Evolutionary conservation across 2,329 filamentous ascomycete species (phyloP), one percentile per base, ranked within the genome.

Genomic region (Aspergillus aculeatus): DNA sequence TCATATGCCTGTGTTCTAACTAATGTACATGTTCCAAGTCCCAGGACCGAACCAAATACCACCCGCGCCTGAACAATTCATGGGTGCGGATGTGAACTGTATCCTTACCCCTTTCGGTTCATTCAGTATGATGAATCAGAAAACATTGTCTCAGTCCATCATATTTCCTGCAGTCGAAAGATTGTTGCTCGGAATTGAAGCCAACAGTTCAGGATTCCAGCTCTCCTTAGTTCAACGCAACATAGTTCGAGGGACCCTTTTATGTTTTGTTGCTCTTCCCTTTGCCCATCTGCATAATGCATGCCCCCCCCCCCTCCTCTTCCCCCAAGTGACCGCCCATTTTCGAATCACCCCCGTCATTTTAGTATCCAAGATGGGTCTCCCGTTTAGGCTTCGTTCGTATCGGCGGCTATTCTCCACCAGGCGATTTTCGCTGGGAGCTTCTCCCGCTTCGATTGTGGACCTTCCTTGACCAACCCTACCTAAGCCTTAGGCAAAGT

Each of bases 381-480:
- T 41, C 61, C 57, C 21, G 35, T 59, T 63, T 64, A 59, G 61
- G 59, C 63, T 63, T 59, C 47, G 50, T 63, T 59, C 51, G 50
- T 57, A 53, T 58, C 58, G 55, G 62, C 65, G 62, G 59, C 60
- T 66, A 54, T 69, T 65, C 71, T 69, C 71, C 71, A 73, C 71
- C 60, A 66, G 69, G 62, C 63, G 62, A 64, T 65, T 66, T 70
- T 73, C 70, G 66, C 69, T 62, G 68, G 66, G 69, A 73, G 70
- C 71, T 74, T 74, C 71, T 74, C 69, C 72, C 71, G 71, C 69
- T 72, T 72, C 71, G 66, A 73, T 73, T 69, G 72, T 74, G 72
- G 72, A 71, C 71, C 72, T 70, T 70, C 54, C 53, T 41, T 4
- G 38, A 41, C 38, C 16, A 41, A 41, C 38, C 38, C 38, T 41